Percentiles rank a stretch among this genome's conserved stretches.
Conservation (phyloP, 2,329 filamentous ascomycete genomes). For the Nemania diffusa region DNA sequence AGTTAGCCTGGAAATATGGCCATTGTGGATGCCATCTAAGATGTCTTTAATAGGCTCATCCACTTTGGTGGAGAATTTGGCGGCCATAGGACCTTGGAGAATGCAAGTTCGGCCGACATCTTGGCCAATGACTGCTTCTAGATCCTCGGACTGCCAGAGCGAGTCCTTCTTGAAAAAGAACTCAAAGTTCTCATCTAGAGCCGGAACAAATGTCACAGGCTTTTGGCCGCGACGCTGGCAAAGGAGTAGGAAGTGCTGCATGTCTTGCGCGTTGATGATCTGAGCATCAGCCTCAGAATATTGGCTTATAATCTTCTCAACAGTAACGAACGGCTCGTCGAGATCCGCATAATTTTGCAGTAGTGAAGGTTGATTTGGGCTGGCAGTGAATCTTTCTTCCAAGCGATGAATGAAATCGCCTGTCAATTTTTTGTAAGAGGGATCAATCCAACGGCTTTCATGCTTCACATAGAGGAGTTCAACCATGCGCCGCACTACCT, state of each 20-base stretch:
- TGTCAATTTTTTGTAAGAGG: constrained; percentile 82
- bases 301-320: constrained; percentile 80
- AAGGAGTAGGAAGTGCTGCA: constrained; percentile 93
- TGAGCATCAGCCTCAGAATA: constrained; percentile 90
- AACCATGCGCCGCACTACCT: constrained; percentile 87
- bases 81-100: constrained; percentile 92
- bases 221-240: constrained; percentile 94
- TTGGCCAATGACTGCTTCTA: constrained; percentile 94
- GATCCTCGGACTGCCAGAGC: constrained; percentile 97
- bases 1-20: constrained; percentile 83
- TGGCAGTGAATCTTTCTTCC: constrained; percentile 92
- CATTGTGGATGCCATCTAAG: constrained; percentile 86
- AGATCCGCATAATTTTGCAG: constrained; percentile 93
- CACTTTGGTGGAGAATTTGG: constrained; percentile 85
- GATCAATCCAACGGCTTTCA: constrained; percentile 90
- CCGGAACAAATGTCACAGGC: constrained; percentile 93
- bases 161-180: constrained; percentile 99
- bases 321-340: constrained; percentile 78
- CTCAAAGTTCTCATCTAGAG: constrained; percentile 97
- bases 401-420: constrained; percentile 97
- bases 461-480: constrained; percentile 93
- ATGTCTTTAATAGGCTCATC: constrained; percentile 97
- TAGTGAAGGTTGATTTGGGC: constrained; percentile 76
- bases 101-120: constrained; percentile 97
- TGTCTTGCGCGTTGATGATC: constrained; percentile 97